phyloP scores from a whole-genome alignment of 2,329 filamentous ascomycete genomes.

The Phialemonium atrogriseum region DNA sequence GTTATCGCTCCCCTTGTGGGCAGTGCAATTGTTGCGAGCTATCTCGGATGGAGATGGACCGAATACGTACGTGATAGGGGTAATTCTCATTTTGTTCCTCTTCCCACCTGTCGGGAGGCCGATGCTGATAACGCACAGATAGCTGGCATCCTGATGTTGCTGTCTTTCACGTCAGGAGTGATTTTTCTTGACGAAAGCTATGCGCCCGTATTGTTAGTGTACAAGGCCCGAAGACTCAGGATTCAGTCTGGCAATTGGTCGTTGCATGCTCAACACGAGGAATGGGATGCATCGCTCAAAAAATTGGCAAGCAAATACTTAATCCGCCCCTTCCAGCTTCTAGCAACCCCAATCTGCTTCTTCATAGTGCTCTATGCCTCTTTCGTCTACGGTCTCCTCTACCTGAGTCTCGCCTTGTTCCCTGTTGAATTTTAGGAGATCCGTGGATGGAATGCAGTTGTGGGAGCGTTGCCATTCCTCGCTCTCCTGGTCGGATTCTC shows the following conservation, averaged over 20 bases:
- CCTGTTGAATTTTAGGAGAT: constrained; percentile 53
- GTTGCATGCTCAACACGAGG: constrained; percentile 57
- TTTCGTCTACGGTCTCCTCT: constrained; percentile 59
- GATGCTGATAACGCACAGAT: too few species aligned
- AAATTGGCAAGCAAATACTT: constrained; percentile 60
- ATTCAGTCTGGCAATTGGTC: constrained; percentile 60
- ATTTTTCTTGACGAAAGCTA: constrained; percentile 59
- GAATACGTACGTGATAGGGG: constrained; percentile 51
- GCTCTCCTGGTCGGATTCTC: constrained; percentile 53
- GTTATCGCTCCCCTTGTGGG: constrained; percentile 38
- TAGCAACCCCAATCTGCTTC: constrained; percentile 63
- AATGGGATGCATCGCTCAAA: constrained; percentile 56
- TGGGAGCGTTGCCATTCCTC: constrained; percentile 54
- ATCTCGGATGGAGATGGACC: constrained; percentile 50
- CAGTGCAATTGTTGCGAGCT: too few species aligned
- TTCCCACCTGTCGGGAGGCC: too few species aligned
- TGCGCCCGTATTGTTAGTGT: constrained; percentile 49
- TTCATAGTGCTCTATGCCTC: constrained; percentile 61
- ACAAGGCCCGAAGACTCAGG: constrained; percentile 52
- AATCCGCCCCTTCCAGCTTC: constrained; percentile 56
- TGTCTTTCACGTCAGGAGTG: too few species aligned
- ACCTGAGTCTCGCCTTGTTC: constrained; percentile 47
- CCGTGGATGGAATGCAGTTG: constrained; percentile 51
- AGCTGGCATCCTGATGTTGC: too few species aligned
- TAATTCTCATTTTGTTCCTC: constrained; percentile 49